Percentiles rank a stretch among this genome's conserved stretches.
Evolutionary conservation across 257 asterid genomes (phyloP).

Genomic region (Plectranthus barbatus): DNA sequence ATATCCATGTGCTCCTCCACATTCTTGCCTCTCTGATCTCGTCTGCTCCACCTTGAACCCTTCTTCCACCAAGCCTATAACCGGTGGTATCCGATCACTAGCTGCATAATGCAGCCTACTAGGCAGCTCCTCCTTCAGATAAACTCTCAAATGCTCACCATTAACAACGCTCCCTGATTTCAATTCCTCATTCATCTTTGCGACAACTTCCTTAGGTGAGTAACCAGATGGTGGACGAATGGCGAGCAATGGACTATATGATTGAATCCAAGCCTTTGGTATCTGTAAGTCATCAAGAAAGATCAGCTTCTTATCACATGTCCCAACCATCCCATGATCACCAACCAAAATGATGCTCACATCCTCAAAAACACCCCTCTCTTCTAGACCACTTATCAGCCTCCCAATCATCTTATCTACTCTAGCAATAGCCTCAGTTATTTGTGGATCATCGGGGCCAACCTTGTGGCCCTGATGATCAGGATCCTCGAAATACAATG

Average conservation of each 20-base stretch:
- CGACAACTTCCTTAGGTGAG: constrained; percentile 40
- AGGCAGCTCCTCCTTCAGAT: constrained; percentile 67
- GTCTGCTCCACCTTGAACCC: constrained; percentile 63
- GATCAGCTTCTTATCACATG: constrained; percentile 59
- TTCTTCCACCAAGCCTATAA: constrained; percentile 58
- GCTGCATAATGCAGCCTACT: constrained; percentile 53
- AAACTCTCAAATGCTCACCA: constrained; percentile 54
- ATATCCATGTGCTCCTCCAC: constrained; percentile 85
- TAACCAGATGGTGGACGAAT: constrained; percentile 40
- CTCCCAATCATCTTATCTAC: constrained; percentile 56
- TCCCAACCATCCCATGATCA: constrained; percentile 84
- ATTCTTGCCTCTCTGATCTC: constrained; percentile 38
- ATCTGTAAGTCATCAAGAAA: constrained; percentile 53
- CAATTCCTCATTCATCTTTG: constrained; percentile 48
- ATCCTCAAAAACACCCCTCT: constrained; percentile 59
- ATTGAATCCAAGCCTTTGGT: constrained; percentile 53
- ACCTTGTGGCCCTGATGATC: constrained; percentile 70
- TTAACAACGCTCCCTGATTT: constrained; percentile 45
- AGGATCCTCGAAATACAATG: constrained; percentile 65
- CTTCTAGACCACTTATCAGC: constrained; percentile 54
- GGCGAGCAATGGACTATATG: constrained; percentile 58
- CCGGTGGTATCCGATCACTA: constrained; percentile 52
- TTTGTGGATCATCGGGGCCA: constrained; percentile 63
- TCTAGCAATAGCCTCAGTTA: constrained; percentile 46
- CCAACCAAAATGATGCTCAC: constrained; percentile 55